Base-by-base conservation (phyloP, 2,329 filamentous ascomycete genomes). In the Aspergillus sojae region DNA sequence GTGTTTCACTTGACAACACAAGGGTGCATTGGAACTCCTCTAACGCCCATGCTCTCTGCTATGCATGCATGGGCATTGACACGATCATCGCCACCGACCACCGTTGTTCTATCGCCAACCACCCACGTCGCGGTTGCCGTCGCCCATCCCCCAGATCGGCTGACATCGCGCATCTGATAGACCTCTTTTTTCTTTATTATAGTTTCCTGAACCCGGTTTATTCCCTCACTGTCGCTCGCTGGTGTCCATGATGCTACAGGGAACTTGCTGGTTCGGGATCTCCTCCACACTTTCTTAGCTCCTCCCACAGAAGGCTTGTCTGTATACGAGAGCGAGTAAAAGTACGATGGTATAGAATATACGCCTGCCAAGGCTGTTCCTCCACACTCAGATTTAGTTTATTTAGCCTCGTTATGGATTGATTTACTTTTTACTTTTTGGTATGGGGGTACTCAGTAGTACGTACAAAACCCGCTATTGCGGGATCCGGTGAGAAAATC, bases 271-370 rank as follows among this genome's bases (percentile, higher is more conserved):
- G 59, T 50, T 63, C 30, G 59, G 43, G 50, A 57, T 19, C 28
- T 41, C 58, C 62, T 57, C 54, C 45, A 60, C 54, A 45, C 54
- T 58, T 48, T 59, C 57, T 61, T 63, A 67, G 65, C 65, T 65
- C 65, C 65, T 60, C 60, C 64, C 46, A 54, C 64, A 66, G 60
- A 67, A 67, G 60, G 66, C 66, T 67, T 67, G 62, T 67, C 62
- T 66, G 28, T 21, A 62, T 46, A 58, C 26, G 60, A 62, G 55
- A 58, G n/a, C 43, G 46, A 54, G 52, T 55, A 55, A 55, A 55
- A 45, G 43, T 45, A 45, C 43, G 43, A 3, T 14, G 7, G 52
- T 39, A 55, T 65, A 61, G 50, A 45, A 21, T 63, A 16, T 50
- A 46, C 55, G 54, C 34, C 32, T 50, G 63, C 63, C 63, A 65